Base-by-base conservation (phyloP, 2,329 filamentous ascomycete genomes). In the Hymenotorrendiella dingleyae region DNA sequence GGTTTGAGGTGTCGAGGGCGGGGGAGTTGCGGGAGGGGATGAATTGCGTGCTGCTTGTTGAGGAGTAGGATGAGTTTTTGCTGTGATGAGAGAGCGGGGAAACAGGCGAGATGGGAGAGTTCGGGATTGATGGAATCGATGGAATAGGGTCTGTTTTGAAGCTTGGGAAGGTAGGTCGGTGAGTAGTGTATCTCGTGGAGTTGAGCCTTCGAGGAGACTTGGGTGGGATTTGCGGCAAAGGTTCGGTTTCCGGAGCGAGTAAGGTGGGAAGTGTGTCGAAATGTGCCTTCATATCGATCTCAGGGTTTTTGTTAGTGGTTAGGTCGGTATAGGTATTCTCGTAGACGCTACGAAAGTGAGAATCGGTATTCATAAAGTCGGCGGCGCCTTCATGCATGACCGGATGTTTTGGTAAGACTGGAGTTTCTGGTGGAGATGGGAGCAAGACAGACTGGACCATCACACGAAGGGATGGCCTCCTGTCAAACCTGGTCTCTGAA, bases 341-440 rank as follows among this genome's bases (percentile, higher is more conserved):
- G 28, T 40, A 40, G 28, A 32, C 32, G 21, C 37, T 33, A 12
- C 20, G 16, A 7, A 24, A 10, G n/a, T 22, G 33, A 3, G 27
- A 33, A 16, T 22, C 14, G 20, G 14, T 24, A 4, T 16, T 24
- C 20, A 26, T 40, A 20, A 23, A 32, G 24, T 40, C 28, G 11
- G 28, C 20, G 28, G 28, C 30, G 4, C 23, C 30, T 33, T 36
- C 39, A 5, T 42, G 30, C 27, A 35, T 42, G 17, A 14, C 17
- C 32, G 10, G 11, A 14, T 33, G 6, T 14, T n/a, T 22, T 12
- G 33, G 16, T n/a, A 22, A 19, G 7, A 29, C 14, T 21, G 40
- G 40, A 14, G 41, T 43, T 14, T 38, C 28, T 19, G 41, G 41
- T 21, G 41, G 41, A 3, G 41, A 43, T 16, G 41, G 41, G 12